Conservation (phyloP, 2,329 filamentous ascomycete species). For the Decorospora gaudefroyi region DNA sequence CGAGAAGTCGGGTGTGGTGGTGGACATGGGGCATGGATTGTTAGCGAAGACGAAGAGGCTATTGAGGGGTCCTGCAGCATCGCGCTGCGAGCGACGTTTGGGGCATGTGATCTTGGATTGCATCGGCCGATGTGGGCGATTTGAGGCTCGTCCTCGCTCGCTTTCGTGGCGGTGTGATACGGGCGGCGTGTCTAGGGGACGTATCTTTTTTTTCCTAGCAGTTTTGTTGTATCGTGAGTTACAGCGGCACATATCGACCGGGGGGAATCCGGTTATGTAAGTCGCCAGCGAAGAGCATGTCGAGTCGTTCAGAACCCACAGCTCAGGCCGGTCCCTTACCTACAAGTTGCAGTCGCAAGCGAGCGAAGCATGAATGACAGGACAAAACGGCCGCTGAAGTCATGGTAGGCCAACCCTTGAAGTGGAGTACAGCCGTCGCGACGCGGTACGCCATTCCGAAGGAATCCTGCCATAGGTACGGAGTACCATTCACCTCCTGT, state of each 20-base stretch:
- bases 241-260: conserved; percentile 23
- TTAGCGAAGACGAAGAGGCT: conserved; percentile 5
- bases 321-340: conserved; percentile 15
- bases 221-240: conserved; percentile 16
- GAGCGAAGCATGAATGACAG: neutral
- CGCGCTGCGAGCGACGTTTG: conserved; percentile 12
- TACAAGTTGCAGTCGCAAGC: too few relatives aligned
- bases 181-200: conserved; percentile 5
- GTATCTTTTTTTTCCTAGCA: conserved; percentile 25
- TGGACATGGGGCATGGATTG: conserved; percentile 18
- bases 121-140: conserved; percentile 20
- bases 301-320: conserved; percentile 14
- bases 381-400: conserved; percentile 12
- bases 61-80: conserved; percentile 17
- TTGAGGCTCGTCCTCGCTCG: conserved; percentile 22
- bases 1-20: conserved; percentile 12
- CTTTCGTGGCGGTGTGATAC: conserved; percentile 30
- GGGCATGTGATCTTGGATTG: conserved; percentile 32
- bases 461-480: conserved; percentile 13
- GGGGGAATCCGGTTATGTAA: conserved; percentile 27
- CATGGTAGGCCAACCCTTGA: conserved; percentile 14
- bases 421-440: conserved; percentile 14
- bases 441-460: conserved; percentile 28
- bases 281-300: conserved; percentile 9
- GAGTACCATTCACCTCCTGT: conserved; percentile 21